These are phyloP conservation scores for Pythium guiyangense DNA, from an alignment of 352 stramenopile genomes.

Conservation along the genomic window DNA sequence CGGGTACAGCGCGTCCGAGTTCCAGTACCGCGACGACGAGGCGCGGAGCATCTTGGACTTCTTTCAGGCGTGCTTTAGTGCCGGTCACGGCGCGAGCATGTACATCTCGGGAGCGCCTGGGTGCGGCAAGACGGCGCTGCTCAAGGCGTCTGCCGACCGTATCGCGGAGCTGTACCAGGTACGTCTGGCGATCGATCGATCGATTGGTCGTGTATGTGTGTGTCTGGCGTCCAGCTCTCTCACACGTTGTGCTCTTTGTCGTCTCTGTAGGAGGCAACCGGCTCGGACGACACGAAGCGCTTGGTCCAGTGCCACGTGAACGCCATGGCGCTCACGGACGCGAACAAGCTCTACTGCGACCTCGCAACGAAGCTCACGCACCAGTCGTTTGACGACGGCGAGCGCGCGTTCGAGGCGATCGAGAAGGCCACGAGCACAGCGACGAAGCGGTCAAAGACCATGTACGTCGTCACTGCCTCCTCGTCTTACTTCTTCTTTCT, in stretches of 20 bases:
- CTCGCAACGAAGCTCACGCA: conserved; percentile 51
- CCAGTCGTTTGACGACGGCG: conserved; percentile 32
- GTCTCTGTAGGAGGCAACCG: conserved; percentile 16
- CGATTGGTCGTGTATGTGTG: too few species aligned
- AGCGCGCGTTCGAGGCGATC: conserved; percentile 64
- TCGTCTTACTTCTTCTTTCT: too few species aligned
- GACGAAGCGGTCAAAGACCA: conserved; percentile 45
- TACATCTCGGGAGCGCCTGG: conserved; percentile 79
- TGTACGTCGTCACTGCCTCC: too few species aligned
- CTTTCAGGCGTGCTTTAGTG: conserved; percentile 49
- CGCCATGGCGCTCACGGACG: conserved; percentile 59
- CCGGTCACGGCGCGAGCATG: conserved; percentile 48
- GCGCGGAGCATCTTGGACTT: conserved; percentile 46
- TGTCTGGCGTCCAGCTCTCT: not conserved
- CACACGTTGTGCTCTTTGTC: not conserved
- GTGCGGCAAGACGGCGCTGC: conserved; percentile 71
- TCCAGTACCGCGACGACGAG: conserved; percentile 63
- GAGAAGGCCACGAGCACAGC: conserved; percentile 39
- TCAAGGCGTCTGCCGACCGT: conserved; percentile 44
- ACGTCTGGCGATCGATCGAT: too few species aligned
- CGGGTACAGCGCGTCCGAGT: conserved; percentile 33
- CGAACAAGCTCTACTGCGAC: conserved; percentile 42
- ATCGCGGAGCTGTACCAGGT: conserved; percentile 56
- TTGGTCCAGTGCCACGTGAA: conserved; percentile 65
- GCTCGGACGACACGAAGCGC: conserved; percentile 18